These are phyloP conservation scores for Calonectria pseudoturangicola DNA, from an alignment of 2,329 filamentous ascomycete genomes.

Conservation along the genomic window DNA sequence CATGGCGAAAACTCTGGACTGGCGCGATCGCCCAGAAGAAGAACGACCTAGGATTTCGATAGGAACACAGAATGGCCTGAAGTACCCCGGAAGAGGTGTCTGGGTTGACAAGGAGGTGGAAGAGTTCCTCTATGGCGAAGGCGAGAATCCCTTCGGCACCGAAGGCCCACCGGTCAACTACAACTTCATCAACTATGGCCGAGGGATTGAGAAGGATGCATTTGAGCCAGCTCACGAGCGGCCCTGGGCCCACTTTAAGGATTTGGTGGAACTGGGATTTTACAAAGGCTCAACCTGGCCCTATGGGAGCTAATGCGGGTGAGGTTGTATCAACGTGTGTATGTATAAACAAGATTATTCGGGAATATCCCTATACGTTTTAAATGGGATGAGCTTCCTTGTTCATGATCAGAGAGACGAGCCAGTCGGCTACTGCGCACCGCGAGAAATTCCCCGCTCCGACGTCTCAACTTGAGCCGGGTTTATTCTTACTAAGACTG, in stretches of 20 bases:
- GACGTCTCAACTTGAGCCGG: slow-evolving; percentile 1
- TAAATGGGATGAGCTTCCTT: too few relatives aligned
- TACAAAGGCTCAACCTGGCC: not conserved
- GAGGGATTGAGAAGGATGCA: not conserved
- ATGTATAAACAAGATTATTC: too few relatives aligned
- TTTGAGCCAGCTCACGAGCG: not conserved
- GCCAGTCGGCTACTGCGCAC: not conserved
- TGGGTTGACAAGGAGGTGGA: not conserved
- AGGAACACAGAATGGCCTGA: not conserved
- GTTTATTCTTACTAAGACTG: not conserved
- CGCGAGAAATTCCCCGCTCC: not conserved
- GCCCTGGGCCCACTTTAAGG: not conserved
- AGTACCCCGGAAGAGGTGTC: not conserved
- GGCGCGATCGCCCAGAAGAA: not conserved
- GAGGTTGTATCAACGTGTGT: too few relatives aligned
- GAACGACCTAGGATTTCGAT: not conserved
- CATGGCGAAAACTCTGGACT: not conserved
- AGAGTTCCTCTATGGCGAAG: not conserved
- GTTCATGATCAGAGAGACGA: too few relatives aligned
- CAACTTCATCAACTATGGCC: not conserved
- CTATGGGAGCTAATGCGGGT: not conserved
- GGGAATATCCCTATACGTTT: too few relatives aligned
- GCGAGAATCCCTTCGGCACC: not conserved
- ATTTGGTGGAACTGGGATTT: not conserved
- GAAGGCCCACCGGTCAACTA: not conserved